Evolutionary conservation across 176 grass and related monocot species (phyloP), one percentile per base, ranked within the genome.

Genomic region (Pharus latifolius): DNA sequence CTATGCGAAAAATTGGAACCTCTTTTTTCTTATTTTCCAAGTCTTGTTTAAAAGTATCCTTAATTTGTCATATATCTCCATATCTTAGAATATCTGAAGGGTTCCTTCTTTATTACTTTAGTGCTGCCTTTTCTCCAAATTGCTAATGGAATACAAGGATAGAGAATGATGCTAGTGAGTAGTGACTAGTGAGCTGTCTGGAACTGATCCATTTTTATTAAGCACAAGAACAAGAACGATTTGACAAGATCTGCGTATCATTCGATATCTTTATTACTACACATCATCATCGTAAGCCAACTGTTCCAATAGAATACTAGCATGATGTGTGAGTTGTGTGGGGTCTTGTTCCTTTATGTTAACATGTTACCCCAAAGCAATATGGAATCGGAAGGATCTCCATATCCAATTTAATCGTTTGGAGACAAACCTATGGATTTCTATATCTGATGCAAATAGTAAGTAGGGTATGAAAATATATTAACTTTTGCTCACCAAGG

Each of bases 321-420:
- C 45, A 68, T 13, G 20, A n/a, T n/a, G 38, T 34, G 63, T 63
- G 76, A 80, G 31, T 63, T 75, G 55, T 18, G 25, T 74, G 45
- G 47, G 17, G 44, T n/a, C 9, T 40, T 74, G 22, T 33, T 75
- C 63, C 76, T 70, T 48, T 76, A 44, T 81, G 74, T 57, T 54
- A 47, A 16, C 37, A 85, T 86, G 71, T 81, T 56, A 42, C 16
- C 0, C 15, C 72, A 58, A n/a, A 81, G 70, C 32, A 81, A 28
- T 71, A 29, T 48, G 56, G 56, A 70, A 75, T 69, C 6, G 3
- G 40, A 26, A n/a, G 69, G 76, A 80, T 80, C 57, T 75, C 41
- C 38, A 4, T 62, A 37, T 70, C 63, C 11, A 56, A 6, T 76
- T 50, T 76, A 49, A 25, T 28, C 18, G 26, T 58, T n/a, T n/a